Conservation (phyloP, 768 basidiomycete genomes). For the Tubosaeta sp. region DNA sequence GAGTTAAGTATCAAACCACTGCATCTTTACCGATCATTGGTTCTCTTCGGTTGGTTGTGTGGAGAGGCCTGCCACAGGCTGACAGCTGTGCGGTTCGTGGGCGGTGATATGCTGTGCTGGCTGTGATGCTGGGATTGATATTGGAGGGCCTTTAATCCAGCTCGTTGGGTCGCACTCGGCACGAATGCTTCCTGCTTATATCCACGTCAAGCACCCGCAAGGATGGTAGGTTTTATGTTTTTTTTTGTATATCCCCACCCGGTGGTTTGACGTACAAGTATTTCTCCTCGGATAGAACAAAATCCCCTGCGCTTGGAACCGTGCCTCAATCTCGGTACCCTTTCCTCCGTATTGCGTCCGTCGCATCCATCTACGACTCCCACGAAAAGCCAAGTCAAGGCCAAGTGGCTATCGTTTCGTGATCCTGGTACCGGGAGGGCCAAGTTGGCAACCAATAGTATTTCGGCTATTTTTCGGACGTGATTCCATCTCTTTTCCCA, state of each 20-base stretch:
- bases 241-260: neutral
- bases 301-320: neutral
- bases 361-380: neutral
- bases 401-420: neutral
- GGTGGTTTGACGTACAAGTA: neutral
- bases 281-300: neutral
- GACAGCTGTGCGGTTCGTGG: slow-evolving; percentile 3
- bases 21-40: neutral
- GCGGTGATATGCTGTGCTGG: slow-evolving; percentile 17
- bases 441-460: slow-evolving; percentile 1
- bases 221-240: neutral
- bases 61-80: neutral
- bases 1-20: neutral
- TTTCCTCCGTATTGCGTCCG: neutral
- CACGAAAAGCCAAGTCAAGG: slow-evolving; percentile 6
- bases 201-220: neutral
- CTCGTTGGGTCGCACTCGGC: neutral
- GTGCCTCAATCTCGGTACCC: neutral
- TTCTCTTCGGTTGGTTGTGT: neutral
- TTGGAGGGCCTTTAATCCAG: neutral
- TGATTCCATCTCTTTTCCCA: neutral
- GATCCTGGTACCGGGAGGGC: neutral
- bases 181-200: neutral
- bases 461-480: neutral
- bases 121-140: slow-evolving; percentile 7